Evolutionary conservation across 331 rosid species (phyloP), one percentile per base, ranked within the genome.

Genomic region (Phaseolus coccineus): DNA sequence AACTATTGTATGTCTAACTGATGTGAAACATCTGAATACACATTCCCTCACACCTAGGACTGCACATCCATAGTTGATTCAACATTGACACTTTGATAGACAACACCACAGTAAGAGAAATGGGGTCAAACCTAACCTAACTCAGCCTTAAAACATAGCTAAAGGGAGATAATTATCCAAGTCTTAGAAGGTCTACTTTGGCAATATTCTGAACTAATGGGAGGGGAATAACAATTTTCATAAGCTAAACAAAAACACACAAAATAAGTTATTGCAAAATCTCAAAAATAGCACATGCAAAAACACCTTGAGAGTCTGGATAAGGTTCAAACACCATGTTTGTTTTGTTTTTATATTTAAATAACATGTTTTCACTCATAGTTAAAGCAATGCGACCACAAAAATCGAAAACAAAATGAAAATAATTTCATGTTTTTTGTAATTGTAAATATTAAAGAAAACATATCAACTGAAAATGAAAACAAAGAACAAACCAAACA

Each of bases 401-500:
- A 31, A n/a, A 63, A 33, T 0, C 2, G 27, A 11, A 51, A 50
- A 76, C 53, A 64, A 19, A 76, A 10, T 37, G 48, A 53, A 51
- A 51, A 51, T 51, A 77, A 42, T 14, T 46, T 55, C 46, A 27
- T 19, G 40, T 9, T 44, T 19, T 68, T 16, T 47, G 52, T 47
- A 47, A 47, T 44, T 69, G 66, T 78, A 57, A 44, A 22, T 46
- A 31, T 40, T 12, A 42, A 39, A 13, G 47, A 35, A 71, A 59
- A 52, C 58, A 68, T 53, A 40, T 44, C 69, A 56, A 78, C 50
- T 69, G 16, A 50, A 55, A 78, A 44, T 55, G 56, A 48, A 79
- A 33, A 71, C 3, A 57, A 70, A 79, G 4, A 39, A 24, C 39
- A 46, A 69, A 64, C 2, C 33, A 50, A 64, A 48, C 42, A 47